These are phyloP conservation scores for Warburgia ugandensis DNA, from an alignment of 164 flowering plant species.

Conservation along the genomic window DNA sequence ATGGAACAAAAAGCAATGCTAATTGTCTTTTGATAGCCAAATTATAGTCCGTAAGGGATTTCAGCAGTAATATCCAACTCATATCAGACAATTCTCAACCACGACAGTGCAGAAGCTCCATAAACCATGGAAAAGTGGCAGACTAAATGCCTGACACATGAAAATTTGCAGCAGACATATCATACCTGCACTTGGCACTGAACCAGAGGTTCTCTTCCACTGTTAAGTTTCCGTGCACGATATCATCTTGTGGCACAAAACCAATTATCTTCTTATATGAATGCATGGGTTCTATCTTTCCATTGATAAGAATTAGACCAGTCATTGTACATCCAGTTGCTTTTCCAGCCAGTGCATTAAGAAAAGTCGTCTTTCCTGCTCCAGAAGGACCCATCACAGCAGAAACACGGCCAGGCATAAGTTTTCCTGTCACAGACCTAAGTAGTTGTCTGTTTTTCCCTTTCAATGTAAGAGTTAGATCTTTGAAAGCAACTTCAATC, in stretches of 20 bases:
- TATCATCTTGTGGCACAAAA: constrained; percentile 99
- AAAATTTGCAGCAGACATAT: constrained; percentile 1
- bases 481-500: constrained; percentile 90
- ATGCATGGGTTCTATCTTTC: constrained; percentile 63
- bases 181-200: constrained; percentile 96
- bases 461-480: constrained; percentile 79
- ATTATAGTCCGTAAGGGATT: no score
- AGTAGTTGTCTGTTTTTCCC: constrained; percentile 71
- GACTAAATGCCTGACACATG: no score
- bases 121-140: no score
- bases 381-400: constrained; percentile 99
- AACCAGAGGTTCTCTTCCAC: constrained; percentile 97
- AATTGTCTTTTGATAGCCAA: no score
- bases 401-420: constrained; percentile 83
- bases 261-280: constrained; percentile 88
- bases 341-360: constrained; percentile 88
- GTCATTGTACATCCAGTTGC: constrained; percentile 57
- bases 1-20: no score
- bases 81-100: no score
- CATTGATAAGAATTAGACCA: constrained; percentile 79
- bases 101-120: no score
- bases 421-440: constrained; percentile 86
- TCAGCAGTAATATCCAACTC: no score
- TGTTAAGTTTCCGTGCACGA: constrained; percentile 95
- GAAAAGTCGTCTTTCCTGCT: constrained; percentile 99